phyloP scores from a whole-genome alignment of 495 filamentous ascomycete genomes.

The Hyaloscypha variabilis region DNA sequence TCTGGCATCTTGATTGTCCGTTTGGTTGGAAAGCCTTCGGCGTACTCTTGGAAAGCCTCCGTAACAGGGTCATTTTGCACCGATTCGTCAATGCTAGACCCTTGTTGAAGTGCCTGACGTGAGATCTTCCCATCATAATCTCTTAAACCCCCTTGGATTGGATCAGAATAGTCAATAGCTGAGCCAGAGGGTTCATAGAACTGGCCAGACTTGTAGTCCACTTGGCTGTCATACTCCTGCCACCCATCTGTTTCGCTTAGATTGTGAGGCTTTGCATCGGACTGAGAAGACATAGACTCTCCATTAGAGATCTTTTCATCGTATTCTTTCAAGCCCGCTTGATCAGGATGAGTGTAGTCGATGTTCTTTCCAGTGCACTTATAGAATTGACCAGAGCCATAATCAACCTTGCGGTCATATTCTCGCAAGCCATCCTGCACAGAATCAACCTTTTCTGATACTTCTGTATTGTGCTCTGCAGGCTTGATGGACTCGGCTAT shows the following conservation, averaged over 20 bases:
- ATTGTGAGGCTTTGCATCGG: neutral
- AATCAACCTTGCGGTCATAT: constrained; percentile 30
- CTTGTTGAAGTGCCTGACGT: neutral
- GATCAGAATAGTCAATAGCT: constrained; percentile 7
- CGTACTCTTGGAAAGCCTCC: constrained; percentile 8
- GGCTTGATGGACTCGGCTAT: neutral
- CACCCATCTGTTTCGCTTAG: neutral
- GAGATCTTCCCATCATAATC: constrained; percentile 6
- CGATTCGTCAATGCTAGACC: neutral
- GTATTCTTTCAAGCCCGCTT: constrained; percentile 24
- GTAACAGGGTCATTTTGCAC: constrained; percentile 20
- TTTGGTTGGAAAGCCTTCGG: neutral
- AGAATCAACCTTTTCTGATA: neutral
- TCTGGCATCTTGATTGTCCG: neutral
- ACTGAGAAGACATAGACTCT: neutral
- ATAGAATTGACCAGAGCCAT: constrained; percentile 8
- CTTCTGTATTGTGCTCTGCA: neutral
- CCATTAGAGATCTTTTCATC: constrained; percentile 29
- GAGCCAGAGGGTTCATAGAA: neutral
- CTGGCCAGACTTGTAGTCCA: constrained; percentile 5
- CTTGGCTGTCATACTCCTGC: neutral
- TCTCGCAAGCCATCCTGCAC: constrained; percentile 34
- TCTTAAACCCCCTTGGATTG: constrained; percentile 1
- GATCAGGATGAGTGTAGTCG: constrained; percentile 1
- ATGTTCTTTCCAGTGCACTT: neutral